A percentile compares a stretch with the other conserved stretches of the same genome.
Conservation (phyloP, 1,284 basidiomycete species). For the Puccinia polysora region DNA sequence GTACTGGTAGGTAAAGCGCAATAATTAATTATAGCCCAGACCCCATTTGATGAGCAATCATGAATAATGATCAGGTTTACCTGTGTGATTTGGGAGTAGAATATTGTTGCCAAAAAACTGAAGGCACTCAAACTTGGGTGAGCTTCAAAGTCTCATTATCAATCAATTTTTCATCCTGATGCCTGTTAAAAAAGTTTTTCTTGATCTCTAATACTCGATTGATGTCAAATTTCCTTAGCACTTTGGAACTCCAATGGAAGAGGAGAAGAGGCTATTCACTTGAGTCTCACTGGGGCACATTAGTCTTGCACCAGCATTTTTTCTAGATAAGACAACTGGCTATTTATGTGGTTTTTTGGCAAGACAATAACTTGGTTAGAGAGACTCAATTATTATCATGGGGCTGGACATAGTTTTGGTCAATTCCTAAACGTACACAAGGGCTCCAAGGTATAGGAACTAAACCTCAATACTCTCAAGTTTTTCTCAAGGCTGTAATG, state of each 20-base stretch:
- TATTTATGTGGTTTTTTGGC: constrained; percentile 75
- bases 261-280: constrained; percentile 84
- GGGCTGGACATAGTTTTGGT: constrained; percentile 88
- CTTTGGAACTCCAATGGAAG: constrained; percentile 75
- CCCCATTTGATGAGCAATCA: constrained; percentile 66
- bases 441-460: constrained; percentile 85
- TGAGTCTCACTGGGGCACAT: constrained; percentile 94
- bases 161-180: background rate
- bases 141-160: constrained; percentile 47
- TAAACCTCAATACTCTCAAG: constrained; percentile 62
- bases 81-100: constrained; percentile 90
- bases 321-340: constrained; percentile 82
- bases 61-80: constrained; percentile 75
- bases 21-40: constrained; percentile 91
- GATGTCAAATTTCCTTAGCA: constrained; percentile 59
- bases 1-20: constrained; percentile 82
- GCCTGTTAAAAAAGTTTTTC: background rate
- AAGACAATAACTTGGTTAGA: constrained; percentile 85
- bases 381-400: constrained; percentile 71
- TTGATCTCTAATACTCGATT: constrained; percentile 67
- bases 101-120: constrained; percentile 89
- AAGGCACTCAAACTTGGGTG: constrained; percentile 83
- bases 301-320: constrained; percentile 75
- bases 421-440: constrained; percentile 91
- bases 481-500: constrained; percentile 74